Percentiles rank a stretch among this genome's conserved stretches.
phyloP scores from a whole-genome alignment of 371 early-diverging fungal genomes.

The Syncephalastrum racemosum region DNA sequence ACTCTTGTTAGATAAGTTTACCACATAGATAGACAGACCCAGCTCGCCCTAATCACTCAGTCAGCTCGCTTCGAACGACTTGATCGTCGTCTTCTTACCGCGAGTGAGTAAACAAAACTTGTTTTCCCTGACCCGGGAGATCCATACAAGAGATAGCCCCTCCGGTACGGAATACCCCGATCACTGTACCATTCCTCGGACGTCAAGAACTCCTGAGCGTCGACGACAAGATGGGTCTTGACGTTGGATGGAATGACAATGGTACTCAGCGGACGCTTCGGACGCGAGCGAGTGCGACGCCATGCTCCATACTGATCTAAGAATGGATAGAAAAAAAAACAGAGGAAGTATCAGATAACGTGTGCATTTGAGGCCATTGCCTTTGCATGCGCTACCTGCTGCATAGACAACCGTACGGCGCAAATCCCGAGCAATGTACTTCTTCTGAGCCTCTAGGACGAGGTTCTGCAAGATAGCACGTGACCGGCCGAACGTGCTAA shows the following conservation, averaged over 20 bases:
- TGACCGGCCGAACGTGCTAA: conserved; percentile 62
- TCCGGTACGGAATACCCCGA: conserved; percentile 88
- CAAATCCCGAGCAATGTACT: conserved; percentile 59
- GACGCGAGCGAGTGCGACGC: conserved; percentile 53
- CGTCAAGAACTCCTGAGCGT: conserved; percentile 75
- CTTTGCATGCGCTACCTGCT: conserved; percentile 33
- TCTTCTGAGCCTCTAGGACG: conserved; percentile 54
- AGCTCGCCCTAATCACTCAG: conserved; percentile 66
- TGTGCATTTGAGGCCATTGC: neutral
- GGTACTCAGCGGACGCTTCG: conserved; percentile 58
- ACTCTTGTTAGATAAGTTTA: conserved; percentile 85
- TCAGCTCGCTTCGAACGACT: neutral
- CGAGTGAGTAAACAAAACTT: conserved; percentile 93
- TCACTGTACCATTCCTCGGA: conserved; percentile 88
- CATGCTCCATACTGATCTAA: conserved; percentile 67
- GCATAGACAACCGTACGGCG: conserved; percentile 67
- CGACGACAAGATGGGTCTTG: conserved; percentile 67
- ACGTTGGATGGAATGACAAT: conserved; percentile 65
- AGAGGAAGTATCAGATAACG: neutral
- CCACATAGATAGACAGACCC: conserved; percentile 91
- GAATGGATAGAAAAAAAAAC: neutral
- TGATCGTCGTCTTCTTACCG: conserved; percentile 32
- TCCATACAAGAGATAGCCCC: conserved; percentile 78
- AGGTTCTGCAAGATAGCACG: conserved; percentile 50
- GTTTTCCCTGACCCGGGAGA: conserved; percentile 86